Evolutionary conservation across 169 alveolate genomes (phyloP).

Genomic region (Cyclospora cayetanensis): DNA sequence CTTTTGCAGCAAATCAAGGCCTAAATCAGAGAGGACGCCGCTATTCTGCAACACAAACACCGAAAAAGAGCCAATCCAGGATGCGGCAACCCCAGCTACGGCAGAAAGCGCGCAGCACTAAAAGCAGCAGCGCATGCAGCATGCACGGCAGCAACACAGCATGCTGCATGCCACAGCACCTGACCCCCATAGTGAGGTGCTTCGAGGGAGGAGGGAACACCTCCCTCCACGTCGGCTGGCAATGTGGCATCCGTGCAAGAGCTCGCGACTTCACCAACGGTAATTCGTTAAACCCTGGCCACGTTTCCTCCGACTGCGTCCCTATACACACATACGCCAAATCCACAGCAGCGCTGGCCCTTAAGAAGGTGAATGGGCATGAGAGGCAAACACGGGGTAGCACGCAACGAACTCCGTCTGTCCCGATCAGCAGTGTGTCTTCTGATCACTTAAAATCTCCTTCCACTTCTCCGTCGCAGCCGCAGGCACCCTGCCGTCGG

Average conservation of each 20-base stretch:
- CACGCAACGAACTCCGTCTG: no score
- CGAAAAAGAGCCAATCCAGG: neutral
- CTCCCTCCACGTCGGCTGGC: slow-evolving; percentile 66
- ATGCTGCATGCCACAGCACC: neutral
- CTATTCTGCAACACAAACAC: neutral
- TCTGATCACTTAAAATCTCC: no score
- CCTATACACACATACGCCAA: neutral
- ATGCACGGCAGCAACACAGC: neutral
- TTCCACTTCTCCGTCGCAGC: no score
- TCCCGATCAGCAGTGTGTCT: no score
- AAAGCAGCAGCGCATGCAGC: no score
- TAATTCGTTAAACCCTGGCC: slow-evolving; percentile 58
- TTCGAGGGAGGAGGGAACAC: slow-evolving; percentile 53
- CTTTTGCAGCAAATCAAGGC: slow-evolving; percentile 62
- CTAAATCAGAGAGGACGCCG: slow-evolving; percentile 65
- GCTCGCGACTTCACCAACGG: slow-evolving; percentile 44
- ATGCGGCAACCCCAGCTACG: no score
- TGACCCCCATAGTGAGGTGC: slow-evolving; percentile 1
- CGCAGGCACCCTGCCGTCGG: no score
- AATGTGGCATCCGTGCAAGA: slow-evolving; percentile 18
- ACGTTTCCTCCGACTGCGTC: slow-evolving; percentile 52
- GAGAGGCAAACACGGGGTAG: no score
- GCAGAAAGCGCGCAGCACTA: no score
- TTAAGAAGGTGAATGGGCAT: no score
- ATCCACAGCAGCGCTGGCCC: no score